Conservation (phyloP, 129 eudicot species). For the Pseudognaphalium luteoalbum region DNA sequence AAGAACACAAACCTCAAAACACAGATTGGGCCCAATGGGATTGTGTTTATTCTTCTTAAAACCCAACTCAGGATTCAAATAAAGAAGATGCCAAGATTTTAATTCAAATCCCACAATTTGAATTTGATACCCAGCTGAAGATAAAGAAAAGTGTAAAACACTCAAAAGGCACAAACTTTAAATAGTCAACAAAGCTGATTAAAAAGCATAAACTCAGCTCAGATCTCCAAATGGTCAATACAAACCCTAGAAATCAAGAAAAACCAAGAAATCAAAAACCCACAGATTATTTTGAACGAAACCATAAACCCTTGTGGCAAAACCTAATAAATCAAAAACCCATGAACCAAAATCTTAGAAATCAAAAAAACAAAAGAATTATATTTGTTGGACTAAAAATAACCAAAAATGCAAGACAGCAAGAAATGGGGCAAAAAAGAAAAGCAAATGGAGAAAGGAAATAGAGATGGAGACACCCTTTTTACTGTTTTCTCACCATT, state of each 20-base stretch:
- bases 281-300: conserved; percentile 5
- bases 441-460: conserved; percentile 29
- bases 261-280: conserved; percentile 6
- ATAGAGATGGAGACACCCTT: conserved; percentile 26
- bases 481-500: conserved; percentile 42
- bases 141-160: conserved; percentile 25
- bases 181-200: conserved; percentile 35
- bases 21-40: conserved; percentile 11
- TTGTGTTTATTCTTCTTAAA: conserved; percentile 26
- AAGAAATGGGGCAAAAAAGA: conserved; percentile 46
- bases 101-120: conserved; percentile 28
- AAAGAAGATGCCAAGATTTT: conserved; percentile 5
- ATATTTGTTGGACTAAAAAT: conserved; percentile 23
- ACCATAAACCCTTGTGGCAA: conserved; percentile 16
- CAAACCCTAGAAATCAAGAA: conserved; percentile 27
- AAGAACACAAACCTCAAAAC: conserved; percentile 26
- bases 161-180: conserved; percentile 43
- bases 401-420: conserved; percentile 50
- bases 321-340: conserved; percentile 11
- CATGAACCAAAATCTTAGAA: conserved; percentile 5
- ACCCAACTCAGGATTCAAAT: conserved; percentile 21
- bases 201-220: conserved; percentile 32
- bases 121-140: conserved; percentile 31
- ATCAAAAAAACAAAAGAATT: conserved; percentile 4
- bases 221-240: conserved; percentile 34